Base-by-base conservation (phyloP, 371 early-diverging fungal genomes). In the Circinella minor region DNA sequence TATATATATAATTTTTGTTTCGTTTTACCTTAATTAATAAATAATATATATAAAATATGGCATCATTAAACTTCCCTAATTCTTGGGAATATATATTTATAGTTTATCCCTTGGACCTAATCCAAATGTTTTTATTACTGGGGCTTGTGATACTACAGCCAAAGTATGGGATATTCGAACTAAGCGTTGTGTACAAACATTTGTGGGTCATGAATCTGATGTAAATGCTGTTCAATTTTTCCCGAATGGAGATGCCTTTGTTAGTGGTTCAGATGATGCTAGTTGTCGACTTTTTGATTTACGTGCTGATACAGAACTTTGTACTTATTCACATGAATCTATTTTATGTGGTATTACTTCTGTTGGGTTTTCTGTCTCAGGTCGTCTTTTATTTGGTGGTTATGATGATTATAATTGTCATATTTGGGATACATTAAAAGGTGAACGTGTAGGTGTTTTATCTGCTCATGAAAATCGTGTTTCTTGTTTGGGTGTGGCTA, bases 171-270 rank as follows among this genome's bases (percentile, higher is more conserved):
- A 99, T 80, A 97, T 98, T 66, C 88, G 99, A 67, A 91, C 94
- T 5, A 95, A 93, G 36, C 89, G 92, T 59, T 99, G 98, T 75
- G 98, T 98, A 38, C 99, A 98, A 78, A 97, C 98, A 11, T 99
- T 98, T 81, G 90, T 91, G 10, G 98, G 98, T 4, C 99, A 99
- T 79, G 98, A 98, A 84, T 94, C 94, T 27, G 99, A 99, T 79
- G 97, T 99, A 77, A 98, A 99, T 80, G 95, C 99, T 18, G 98
- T 99, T 36, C 95, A 97, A 74, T 99, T 98, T 84, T 99, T 98
- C 90, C 99, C 99, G 36, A 95, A 94, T 75, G 98, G 98, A 37
- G 93, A 98, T 74, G 96, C 98, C 1, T 93, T 99, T 75, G 98
- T 93, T 7, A 95, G 97, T 34, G 99, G 98, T 2, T 97, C 97